Percentiles rank a stretch among this genome's conserved stretches.
phyloP scores from a whole-genome alignment of 306 rosid species.

The Styphnolobium japonicum region DNA sequence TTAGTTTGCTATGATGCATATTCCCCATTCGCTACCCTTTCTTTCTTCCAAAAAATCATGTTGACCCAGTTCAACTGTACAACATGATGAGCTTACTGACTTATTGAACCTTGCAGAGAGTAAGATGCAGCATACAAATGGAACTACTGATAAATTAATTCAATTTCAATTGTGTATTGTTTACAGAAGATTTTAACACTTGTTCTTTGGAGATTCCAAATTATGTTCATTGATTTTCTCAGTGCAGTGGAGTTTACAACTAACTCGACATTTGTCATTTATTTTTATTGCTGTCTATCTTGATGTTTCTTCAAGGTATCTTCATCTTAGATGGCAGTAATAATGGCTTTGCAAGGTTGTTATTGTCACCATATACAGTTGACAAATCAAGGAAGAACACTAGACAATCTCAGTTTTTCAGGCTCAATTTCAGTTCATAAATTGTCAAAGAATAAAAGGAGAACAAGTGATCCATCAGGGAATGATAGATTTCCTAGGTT shows the following conservation, averaged over 20 bases:
- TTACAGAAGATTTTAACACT: not conserved
- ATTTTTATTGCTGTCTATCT: not conserved
- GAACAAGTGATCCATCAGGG: slow-evolving; percentile 17
- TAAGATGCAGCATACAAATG: not conserved
- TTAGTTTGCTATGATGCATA: not conserved
- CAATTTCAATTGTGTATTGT: not conserved
- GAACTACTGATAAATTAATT: not conserved
- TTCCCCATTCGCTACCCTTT: not conserved
- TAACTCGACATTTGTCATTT: not conserved
- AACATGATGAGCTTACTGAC: not conserved
- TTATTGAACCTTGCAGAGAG: not conserved
- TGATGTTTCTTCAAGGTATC: slow-evolving; percentile 23
- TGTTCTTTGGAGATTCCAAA: not conserved
- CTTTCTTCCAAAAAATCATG: not conserved
- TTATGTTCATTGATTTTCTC: not conserved
- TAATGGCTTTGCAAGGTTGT: slow-evolving; percentile 65
- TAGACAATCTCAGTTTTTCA: slow-evolving; percentile 55
- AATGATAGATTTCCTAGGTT: slow-evolving; percentile 30
- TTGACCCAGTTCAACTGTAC: not conserved
- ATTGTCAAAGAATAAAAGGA: slow-evolving; percentile 33
- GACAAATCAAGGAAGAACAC: slow-evolving; percentile 39
- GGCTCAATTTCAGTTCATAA: slow-evolving; percentile 49
- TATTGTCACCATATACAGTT: slow-evolving; percentile 45
- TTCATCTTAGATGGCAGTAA: slow-evolving; percentile 53
- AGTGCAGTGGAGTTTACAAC: not conserved